Conservation (phyloP, 805 yeast genomes). For the Starmerella sp. region DNA sequence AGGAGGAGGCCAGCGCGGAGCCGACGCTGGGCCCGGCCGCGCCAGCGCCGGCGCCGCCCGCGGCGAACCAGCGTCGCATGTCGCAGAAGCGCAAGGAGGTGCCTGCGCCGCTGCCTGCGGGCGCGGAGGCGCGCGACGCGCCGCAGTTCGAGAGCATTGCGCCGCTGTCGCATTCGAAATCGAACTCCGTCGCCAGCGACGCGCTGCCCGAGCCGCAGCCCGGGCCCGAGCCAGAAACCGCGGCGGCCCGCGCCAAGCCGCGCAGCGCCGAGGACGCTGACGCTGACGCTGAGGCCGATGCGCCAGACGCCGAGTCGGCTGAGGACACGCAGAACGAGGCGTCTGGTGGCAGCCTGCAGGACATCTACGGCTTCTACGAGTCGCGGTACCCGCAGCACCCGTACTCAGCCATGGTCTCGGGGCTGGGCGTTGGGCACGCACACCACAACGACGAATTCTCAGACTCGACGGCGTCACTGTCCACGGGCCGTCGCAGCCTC, state of each 20-base stretch:
- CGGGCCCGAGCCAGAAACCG: background rate
- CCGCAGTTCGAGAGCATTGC: background rate
- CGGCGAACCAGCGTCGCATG: background rate
- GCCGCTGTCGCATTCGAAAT: constrained; percentile 2
- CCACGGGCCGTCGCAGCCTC: constrained; percentile 24
- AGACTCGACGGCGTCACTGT: constrained; percentile 25
- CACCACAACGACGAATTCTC: constrained; percentile 6
- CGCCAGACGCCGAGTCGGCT: background rate
- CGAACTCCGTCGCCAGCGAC: background rate
- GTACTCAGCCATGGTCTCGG: constrained; percentile 15
- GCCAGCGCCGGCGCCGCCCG: background rate
- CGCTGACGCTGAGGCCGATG: background rate
- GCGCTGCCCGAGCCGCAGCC: background rate
- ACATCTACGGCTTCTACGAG: constrained; percentile 25
- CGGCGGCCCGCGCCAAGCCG: background rate
- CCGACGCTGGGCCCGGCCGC: background rate
- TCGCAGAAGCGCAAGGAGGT: constrained; percentile 2
- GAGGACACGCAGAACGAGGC: background rate
- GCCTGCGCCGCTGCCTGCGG: background rate
- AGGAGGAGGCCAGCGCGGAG: constrained; percentile 2
- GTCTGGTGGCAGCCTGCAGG: constrained; percentile 14
- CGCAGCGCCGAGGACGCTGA: too few species aligned
- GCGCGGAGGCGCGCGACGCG: background rate
- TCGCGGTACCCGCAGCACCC: constrained; percentile 20
- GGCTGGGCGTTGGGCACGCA: background rate